phyloP scores from a whole-genome alignment of 1,284 basidiomycete species.

The Cryptococcus sp. region DNA sequence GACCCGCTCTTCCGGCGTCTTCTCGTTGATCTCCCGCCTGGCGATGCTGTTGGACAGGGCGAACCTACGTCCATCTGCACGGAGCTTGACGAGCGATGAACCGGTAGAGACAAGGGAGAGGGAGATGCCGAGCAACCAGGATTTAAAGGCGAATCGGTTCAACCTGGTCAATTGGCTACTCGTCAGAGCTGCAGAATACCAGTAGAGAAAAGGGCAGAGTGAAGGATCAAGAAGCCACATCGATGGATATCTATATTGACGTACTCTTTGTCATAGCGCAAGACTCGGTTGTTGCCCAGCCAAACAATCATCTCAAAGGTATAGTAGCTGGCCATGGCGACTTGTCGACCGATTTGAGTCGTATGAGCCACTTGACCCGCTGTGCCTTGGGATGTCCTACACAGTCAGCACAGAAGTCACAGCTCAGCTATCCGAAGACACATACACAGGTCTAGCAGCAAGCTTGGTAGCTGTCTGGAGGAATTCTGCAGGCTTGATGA shows the following conservation, averaged over 20 bases:
- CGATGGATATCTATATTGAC: too few species aligned
- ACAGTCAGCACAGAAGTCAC: neutral
- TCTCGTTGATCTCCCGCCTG: slow-evolving; percentile 26
- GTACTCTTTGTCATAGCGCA: slow-evolving; percentile 52
- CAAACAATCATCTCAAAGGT: slow-evolving; percentile 74
- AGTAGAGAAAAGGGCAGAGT: neutral
- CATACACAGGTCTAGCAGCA: slow-evolving; percentile 50
- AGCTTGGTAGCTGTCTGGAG: slow-evolving; percentile 84
- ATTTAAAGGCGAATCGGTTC: slow-evolving; percentile 68
- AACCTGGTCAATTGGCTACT: slow-evolving; percentile 62
- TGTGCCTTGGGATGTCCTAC: slow-evolving; percentile 32
- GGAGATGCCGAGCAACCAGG: slow-evolving; percentile 85
- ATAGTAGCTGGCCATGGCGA: slow-evolving; percentile 88
- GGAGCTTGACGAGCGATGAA: slow-evolving; percentile 43
- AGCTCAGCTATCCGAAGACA: neutral
- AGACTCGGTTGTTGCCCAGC: slow-evolving; percentile 71
- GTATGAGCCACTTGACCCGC: slow-evolving; percentile 64
- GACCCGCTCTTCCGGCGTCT: slow-evolving; percentile 25
- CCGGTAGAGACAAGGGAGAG: slow-evolving; percentile 62
- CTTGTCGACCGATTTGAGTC: slow-evolving; percentile 74
- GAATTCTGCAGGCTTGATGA: slow-evolving; percentile 93
- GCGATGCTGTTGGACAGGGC: slow-evolving; percentile 33
- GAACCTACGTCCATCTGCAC: slow-evolving; percentile 40
- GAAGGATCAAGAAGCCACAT: neutral
- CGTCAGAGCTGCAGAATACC: neutral